Evolutionary conservation across 148 eudicot genomes (phyloP), one percentile per base, ranked within the genome.

Genomic region (Rhododendron mucronatum): DNA sequence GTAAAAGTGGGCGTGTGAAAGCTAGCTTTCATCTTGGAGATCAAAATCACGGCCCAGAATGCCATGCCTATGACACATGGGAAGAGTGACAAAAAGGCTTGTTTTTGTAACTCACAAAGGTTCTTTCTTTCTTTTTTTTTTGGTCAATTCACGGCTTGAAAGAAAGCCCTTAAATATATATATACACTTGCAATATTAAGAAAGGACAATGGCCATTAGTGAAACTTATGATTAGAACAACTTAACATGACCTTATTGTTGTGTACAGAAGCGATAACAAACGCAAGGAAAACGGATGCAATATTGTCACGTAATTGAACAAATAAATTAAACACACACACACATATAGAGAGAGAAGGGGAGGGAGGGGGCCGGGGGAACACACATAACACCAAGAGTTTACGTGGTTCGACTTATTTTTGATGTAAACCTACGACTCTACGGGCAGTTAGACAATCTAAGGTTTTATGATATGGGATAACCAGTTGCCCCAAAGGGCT

Each of bases 61-160:
- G 41, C 75, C 84, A 35, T 86, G 41, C 83, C 71, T 87, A 48
- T 57, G 7, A 23, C 78, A 55, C 88, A 67, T 78, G 88, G 63
- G 71, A 78, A 51, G 83, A 83, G 80, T 83, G 77, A 83, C 41
- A 37, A 83, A 87, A 20, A 7, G 74, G 55, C 30, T 37, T 37
- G 12, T 16, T 63, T 76, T 33, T 81, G 28, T 81, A 53, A 16
- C 69, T 55, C 44, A 37, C 44, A 47, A 83, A 83, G 85, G 23
- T 69, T 83, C 50, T 69, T n/a, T n/a, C n/a, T n/a, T n/a, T 83
- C 0, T 14, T 15, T 44, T 28, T 6, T 28, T 15, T 2, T n/a
- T n/a, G n/a, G 7, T 2, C 16, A 35, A 26, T 50, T 28, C 26
- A 44, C n/a, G 26, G 48, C 81, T n/a, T 48, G 0, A 33, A 33